Base-by-base conservation (phyloP, 805 yeast genomes). In the Kodamaea jinghongensis region DNA sequence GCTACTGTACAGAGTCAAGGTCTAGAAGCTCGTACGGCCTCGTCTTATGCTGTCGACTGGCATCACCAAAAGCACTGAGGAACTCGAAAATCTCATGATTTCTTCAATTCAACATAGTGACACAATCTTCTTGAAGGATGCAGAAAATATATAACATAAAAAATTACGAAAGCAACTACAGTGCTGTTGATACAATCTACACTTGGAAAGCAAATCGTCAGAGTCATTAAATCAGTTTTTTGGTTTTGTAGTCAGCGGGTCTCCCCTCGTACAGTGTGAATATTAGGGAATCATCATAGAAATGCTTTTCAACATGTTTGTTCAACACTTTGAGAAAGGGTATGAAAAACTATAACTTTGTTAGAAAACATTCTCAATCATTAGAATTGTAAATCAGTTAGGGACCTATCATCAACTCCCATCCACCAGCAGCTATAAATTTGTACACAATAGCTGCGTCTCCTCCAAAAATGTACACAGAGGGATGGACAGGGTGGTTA, bases 221-320 rank as follows among this genome's bases (percentile, higher is more conserved):
- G 75, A 67, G 63, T 69, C 75, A 69, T 69, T 69, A 73, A 73
- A 73, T 73, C 78, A 73, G 78, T 73, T 34, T 59, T 69, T 63
- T 65, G 61, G 53, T 50, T 54, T 56, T 48, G 55, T 56, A 61
- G 60, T 65, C 72, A 65, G 53, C 40, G 62, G 46, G 41, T 44
- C 43, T 32, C 72, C 52, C 58, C 71, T 73, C 74, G 61, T 71
- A 73, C 76, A 73, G 78, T 74, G 78, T 76, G 81, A 76, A 76
- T 76, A 74, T 52, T 55, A 54, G 55, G 49, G 49, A 47, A 65
- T 68, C 73, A 69, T 69, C 74, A 69, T 61, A 47, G 45, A 60
- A 62, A 48, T 23, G 23, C 20, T 23, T 20, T 20, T 20, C 23
- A 20, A 20, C 23, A 20, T 12, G 12, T 12, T 11, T 27, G 30